Percentiles rank a stretch among this genome's conserved stretches.
Evolutionary conservation across 352 stramenopile species (phyloP).

Genomic region (Phytopythium litorale): DNA sequence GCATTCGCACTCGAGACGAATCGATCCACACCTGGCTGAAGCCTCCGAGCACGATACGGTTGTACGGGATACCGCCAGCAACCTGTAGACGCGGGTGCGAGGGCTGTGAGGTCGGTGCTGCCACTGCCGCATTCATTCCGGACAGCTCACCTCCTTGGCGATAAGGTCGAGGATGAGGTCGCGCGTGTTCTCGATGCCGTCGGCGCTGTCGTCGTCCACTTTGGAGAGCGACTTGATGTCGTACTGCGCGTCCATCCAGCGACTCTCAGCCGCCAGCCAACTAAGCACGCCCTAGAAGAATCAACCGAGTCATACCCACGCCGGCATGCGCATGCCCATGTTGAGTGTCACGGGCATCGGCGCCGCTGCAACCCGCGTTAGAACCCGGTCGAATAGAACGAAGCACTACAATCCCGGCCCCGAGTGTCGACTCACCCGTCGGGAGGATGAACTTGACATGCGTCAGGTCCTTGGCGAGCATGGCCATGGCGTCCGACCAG

Average conservation of each 20-base stretch:
- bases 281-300: not conserved
- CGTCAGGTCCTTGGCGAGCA: constrained; percentile 44
- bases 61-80: constrained; percentile 67
- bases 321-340: constrained; percentile 92
- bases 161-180: constrained; percentile 77
- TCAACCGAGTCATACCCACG: constrained; percentile 56
- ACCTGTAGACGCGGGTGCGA: constrained; percentile 12
- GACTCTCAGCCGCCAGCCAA: not conserved
- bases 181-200: constrained; percentile 86
- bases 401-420: not conserved
- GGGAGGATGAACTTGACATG: constrained; percentile 78
- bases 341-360: constrained; percentile 94
- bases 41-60: constrained; percentile 91
- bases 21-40: constrained; percentile 86
- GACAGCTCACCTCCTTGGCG: constrained; percentile 48
- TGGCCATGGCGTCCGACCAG: constrained; percentile 55
- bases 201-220: constrained; percentile 79
- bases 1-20: not conserved
- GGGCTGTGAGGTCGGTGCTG: not conserved
- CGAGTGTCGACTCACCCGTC: constrained; percentile 25
- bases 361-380: constrained; percentile 32
- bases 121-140: too few species aligned
- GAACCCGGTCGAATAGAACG: too few species aligned
- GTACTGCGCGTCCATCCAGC: constrained; percentile 42
- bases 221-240: constrained; percentile 92